A percentile compares a stretch with the other conserved stretches of the same genome.
phyloP scores from a whole-genome alignment of 257 asterid genomes.

The Parsonsia alboflavescens region DNA sequence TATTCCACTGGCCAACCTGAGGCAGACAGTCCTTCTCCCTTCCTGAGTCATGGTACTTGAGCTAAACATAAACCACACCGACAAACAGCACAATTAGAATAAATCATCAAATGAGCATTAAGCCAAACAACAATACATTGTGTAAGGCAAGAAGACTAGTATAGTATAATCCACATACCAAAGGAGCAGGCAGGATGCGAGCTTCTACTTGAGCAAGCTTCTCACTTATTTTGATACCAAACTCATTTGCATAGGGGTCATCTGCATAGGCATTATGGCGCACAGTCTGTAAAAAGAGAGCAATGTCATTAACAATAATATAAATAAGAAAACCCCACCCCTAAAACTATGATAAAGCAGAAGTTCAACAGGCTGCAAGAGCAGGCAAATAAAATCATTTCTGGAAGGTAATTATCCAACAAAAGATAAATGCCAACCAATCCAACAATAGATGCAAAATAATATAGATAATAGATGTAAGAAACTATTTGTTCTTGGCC shows the following conservation, averaged over 20 bases:
- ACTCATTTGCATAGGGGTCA: slow-evolving; percentile 82
- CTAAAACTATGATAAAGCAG: background rate
- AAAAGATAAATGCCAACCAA: no score
- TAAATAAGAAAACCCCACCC: no score
- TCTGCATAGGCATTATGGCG: slow-evolving; percentile 69
- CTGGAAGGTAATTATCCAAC: no score
- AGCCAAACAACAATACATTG: background rate
- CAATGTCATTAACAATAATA: background rate
- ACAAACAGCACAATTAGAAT: background rate
- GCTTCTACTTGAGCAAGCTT: slow-evolving; percentile 93
- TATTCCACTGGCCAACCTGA: slow-evolving; percentile 96
- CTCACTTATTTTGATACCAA: slow-evolving; percentile 90
- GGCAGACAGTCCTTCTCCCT: slow-evolving; percentile 91
- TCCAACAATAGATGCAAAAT: no score
- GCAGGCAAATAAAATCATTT: background rate
- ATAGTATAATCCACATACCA: slow-evolving; percentile 42
- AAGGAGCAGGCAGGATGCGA: slow-evolving; percentile 84
- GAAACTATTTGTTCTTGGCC: no score
- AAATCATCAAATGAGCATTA: background rate
- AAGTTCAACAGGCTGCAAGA: background rate
- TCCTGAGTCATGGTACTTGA: slow-evolving; percentile 91
- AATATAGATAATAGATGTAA: no score
- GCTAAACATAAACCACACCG: slow-evolving; percentile 36
- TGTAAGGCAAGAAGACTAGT: background rate
- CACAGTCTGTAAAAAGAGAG: slow-evolving; percentile 54